Evolutionary conservation across 768 basidiomycete species (phyloP), one percentile per base, ranked within the genome.

Genomic region (Mycena crocata): DNA sequence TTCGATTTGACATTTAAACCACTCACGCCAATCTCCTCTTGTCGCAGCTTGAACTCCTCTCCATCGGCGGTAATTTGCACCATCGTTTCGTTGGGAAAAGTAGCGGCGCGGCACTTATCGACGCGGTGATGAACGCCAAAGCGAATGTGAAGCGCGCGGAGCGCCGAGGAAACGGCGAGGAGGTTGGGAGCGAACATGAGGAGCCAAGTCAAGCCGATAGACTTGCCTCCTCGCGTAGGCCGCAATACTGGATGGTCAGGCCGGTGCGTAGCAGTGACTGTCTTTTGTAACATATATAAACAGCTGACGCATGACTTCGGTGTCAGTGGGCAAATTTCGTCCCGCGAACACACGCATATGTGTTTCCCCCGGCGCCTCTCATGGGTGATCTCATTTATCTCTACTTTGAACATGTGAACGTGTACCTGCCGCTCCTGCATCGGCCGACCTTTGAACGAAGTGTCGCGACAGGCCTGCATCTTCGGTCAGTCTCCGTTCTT

Each of bases 371-470:
- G 5, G 62, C 76, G 0, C 86, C 86, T 48, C 84, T 95, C 48
- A 79, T 86, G 17, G 45, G 65, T 10, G 46, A 69, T 0, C 82
- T 96, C 42, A 77, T 93, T 37, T 84, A 90, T 37, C 77, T 88
- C 26, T 95, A 91, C 72, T 97, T 96, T 73, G 64, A 66, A 1
- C 67, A 85, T 35, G 59, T 84, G 63, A 92, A 94, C 72, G 63
- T 83, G n/a, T 80, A 85, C 58, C 71, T 86, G 0, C 93, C 94
- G 1, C 81, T 96, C 5, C 81, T 97, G 6, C 94, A 95, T 70
- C 85, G 89, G 5, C 89, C 88, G 0, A 86, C 86, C 5, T 94
- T 96, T 68, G 84, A 89, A 40, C 78, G 80, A 26, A 79, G 81
- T 21, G 70, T 90, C 24, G 71, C 68, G 1, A 82, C 85, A 5